phyloP scores from a whole-genome alignment of 1,284 basidiomycete species.

The Cryptococcus sp. region DNA sequence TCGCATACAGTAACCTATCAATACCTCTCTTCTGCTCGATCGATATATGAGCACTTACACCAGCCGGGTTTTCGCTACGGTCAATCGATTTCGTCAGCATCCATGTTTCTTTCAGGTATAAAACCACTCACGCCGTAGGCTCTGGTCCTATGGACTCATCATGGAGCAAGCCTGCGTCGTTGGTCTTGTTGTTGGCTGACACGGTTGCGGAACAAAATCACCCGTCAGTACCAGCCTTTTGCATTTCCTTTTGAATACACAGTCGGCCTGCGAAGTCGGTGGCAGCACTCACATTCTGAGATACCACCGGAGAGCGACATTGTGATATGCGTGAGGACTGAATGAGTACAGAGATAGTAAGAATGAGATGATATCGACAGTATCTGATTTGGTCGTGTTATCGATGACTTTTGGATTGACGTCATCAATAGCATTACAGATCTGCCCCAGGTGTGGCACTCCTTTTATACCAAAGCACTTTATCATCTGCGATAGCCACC shows the following conservation, averaged over 20 bases:
- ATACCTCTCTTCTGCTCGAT: neutral
- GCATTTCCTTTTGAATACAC: neutral
- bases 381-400: neutral
- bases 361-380: neutral
- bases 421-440: neutral
- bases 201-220: too few species aligned
- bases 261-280: neutral
- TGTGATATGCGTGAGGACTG: neutral
- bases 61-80: constrained; percentile 37
- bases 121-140: constrained; percentile 38
- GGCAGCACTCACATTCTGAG: constrained; percentile 18
- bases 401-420: neutral
- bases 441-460: too few species aligned
- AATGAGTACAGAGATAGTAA: too few species aligned
- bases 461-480: too few species aligned
- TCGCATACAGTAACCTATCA: neutral
- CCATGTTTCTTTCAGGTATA: neutral
- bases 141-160: constrained; percentile 37
- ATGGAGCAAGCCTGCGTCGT: constrained; percentile 36
- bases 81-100: neutral
- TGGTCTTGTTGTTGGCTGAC: constrained; percentile 34
- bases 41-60: constrained; percentile 24
- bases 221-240: neutral
- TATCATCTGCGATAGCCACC: too few species aligned
- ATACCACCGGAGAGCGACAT: constrained; percentile 39